Evolutionary conservation across 2,329 filamentous ascomycete species (phyloP), one percentile per base, ranked within the genome.

Genomic region (Allantophomopsis lycopodina): DNA sequence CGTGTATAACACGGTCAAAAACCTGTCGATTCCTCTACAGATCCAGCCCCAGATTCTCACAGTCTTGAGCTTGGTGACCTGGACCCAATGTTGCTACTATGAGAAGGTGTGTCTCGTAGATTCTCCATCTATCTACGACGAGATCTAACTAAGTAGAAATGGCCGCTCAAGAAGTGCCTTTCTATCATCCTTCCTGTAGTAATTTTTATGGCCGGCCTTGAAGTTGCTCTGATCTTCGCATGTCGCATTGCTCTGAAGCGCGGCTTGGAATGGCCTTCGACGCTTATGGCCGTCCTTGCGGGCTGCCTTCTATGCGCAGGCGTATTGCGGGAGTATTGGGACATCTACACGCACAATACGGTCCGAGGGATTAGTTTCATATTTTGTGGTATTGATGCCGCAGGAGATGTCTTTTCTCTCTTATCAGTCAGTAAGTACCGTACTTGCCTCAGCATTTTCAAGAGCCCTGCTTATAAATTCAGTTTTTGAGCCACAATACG

Each of bases 291-390:
- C 2, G 68, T 74, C 0, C 54, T 83, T 1, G 77, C 79, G 0
- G 77, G 79, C 0, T 54, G 64, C 1, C 61, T 84, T 2, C 66
- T 84, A 1, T 75, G 74, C 1, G 66, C 73, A 1, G 80, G 80
- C 0, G 80, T 84, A 0, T 57, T 82, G 7, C 61, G 73, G 2
- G 78, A 84, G 52, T 84, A 83, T 49, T 73, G 69, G 62, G 79
- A 84, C 45, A 83, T 85, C 16, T 82, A 73, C 49, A 52, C 65
- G 2, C 70, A 81, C 46, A 66, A 73, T 6, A 81, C 77, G 0
- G 79, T 83, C 2, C 65, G 76, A 12, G 79, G 79, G 7, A 83
- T 84, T 32, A 82, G 77, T 1, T 83, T 84, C 54, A 60, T 82
- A 2, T 85, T 85, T 46, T 77, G 82, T 0, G 73, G 63, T 2